phyloP scores from a whole-genome alignment of 139 green algal species.

The Chlorella sp. region DNA sequence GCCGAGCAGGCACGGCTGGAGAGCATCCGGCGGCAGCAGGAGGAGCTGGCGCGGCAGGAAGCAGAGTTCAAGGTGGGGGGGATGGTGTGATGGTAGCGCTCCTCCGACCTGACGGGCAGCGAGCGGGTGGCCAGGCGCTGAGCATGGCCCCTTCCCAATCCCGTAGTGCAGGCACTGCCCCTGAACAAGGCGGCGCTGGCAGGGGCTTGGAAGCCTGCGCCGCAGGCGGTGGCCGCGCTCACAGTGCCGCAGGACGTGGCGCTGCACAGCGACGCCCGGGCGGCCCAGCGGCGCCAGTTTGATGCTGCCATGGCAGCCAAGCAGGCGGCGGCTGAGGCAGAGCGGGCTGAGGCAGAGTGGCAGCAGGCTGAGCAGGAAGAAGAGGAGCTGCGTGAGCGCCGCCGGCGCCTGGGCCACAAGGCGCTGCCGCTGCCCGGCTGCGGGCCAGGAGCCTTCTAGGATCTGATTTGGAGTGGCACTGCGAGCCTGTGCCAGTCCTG shows the following conservation, averaged over 20 bases:
- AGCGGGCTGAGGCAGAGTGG: slow-evolving; percentile 32
- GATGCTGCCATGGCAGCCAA: slow-evolving; percentile 49
- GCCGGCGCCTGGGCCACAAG: slow-evolving; percentile 41
- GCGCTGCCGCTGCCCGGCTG: slow-evolving; percentile 5
- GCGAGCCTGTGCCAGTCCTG: too few species aligned
- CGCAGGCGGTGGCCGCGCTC: slow-evolving; percentile 30
- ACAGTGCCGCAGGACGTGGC: slow-evolving; percentile 51
- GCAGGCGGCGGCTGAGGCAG: slow-evolving; percentile 39
- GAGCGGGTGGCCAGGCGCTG: not conserved
- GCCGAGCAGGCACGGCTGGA: slow-evolving; percentile 15
- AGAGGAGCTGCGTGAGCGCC: slow-evolving; percentile 38
- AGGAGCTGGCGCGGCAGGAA: slow-evolving; percentile 45
- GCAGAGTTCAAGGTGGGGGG: slow-evolving; percentile 65
- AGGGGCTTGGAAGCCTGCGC: slow-evolving; percentile 34
- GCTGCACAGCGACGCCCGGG: slow-evolving; percentile 47
- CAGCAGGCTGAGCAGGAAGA: slow-evolving; percentile 45
- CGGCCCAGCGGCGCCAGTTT: slow-evolving; percentile 49
- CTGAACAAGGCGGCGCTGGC: slow-evolving; percentile 42
- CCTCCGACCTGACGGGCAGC: not conserved
- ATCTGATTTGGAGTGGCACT: too few species aligned
- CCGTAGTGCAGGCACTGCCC: slow-evolving; percentile 47
- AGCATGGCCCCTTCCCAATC: not conserved
- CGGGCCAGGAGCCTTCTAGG: not conserved
- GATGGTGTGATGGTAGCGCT: not conserved
- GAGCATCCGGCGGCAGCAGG: slow-evolving; percentile 43